A percentile compares a stretch with the other conserved stretches of the same genome.
Evolutionary conservation across 1,284 basidiomycete genomes (phyloP).

Genomic region (Cutaneotrichosporon arboriforme): DNA sequence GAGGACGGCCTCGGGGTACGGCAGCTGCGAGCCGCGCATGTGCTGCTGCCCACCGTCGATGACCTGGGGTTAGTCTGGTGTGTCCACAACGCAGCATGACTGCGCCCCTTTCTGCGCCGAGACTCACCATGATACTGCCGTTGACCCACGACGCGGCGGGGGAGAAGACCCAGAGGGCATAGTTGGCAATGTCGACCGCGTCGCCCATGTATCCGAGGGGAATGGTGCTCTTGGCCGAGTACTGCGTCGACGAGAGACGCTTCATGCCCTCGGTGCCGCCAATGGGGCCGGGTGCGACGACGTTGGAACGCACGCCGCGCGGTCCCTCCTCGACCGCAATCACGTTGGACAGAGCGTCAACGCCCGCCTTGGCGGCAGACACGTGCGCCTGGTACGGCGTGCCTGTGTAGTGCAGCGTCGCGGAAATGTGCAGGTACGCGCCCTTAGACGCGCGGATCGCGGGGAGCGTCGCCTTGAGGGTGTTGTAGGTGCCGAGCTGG

Average conservation of each 20-base stretch:
- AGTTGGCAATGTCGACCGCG: conserved; percentile 69
- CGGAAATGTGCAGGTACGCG: conserved; percentile 84
- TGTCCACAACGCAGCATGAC: too few relatives aligned
- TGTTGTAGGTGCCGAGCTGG: conserved; percentile 80
- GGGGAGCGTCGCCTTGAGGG: conserved; percentile 80
- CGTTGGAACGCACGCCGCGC: conserved; percentile 86
- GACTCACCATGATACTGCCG: conserved; percentile 54
- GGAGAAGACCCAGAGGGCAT: conserved; percentile 81
- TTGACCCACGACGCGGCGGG: conserved; percentile 76
- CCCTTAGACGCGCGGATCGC: conserved; percentile 68
- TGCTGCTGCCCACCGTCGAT: conserved; percentile 47
- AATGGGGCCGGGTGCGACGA: conserved; percentile 79
- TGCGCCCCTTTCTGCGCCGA: too few relatives aligned
- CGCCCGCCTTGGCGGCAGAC: conserved; percentile 88
- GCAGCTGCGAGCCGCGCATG: conserved; percentile 27
- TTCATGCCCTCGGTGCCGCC: conserved; percentile 77
- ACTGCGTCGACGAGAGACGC: conserved; percentile 57
- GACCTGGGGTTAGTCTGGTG: conserved; percentile 2
- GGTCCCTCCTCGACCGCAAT: conserved; percentile 92
- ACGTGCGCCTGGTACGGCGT: conserved; percentile 90
- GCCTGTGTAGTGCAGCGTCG: conserved; percentile 84
- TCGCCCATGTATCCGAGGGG: conserved; percentile 65
- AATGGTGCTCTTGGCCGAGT: conserved; percentile 36
- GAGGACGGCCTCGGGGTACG: conserved; percentile 43
- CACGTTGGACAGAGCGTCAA: conserved; percentile 79